Evolutionary conservation across 192 early-diverging fungal genomes (phyloP).

Genomic region (Cetraspora pellucida): DNA sequence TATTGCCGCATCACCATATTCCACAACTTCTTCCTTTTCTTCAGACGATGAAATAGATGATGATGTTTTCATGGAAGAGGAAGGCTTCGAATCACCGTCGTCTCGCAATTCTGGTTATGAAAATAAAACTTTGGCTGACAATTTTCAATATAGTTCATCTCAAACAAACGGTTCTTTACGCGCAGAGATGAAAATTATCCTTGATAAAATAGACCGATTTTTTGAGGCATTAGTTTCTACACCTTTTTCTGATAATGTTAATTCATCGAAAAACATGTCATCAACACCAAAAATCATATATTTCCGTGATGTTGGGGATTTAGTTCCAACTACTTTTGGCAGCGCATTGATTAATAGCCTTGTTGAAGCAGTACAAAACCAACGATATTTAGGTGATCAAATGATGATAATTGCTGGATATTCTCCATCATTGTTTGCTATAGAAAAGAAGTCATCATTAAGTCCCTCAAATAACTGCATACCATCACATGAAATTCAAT

Average conservation of each 20-base stretch:
- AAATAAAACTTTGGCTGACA: slow-evolving; percentile 23
- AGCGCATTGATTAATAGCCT: slow-evolving; percentile 43
- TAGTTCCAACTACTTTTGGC: slow-evolving; percentile 46
- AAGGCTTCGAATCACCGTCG: slow-evolving; percentile 34
- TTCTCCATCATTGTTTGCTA: slow-evolving; percentile 41
- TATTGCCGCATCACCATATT: slow-evolving; percentile 34
- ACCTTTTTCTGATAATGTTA: background rate
- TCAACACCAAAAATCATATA: slow-evolving; percentile 49
- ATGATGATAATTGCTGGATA: slow-evolving; percentile 54
- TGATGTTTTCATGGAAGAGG: slow-evolving; percentile 50
- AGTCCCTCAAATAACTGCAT: background rate
- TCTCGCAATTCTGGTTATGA: slow-evolving; percentile 35
- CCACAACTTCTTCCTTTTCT: slow-evolving; percentile 30
- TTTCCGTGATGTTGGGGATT: slow-evolving; percentile 51
- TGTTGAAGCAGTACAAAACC: slow-evolving; percentile 47
- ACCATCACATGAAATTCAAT: slow-evolving; percentile 24
- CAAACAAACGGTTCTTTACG: slow-evolving; percentile 18
- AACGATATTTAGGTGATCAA: slow-evolving; percentile 45
- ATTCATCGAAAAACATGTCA: background rate
- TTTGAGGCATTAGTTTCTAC: slow-evolving; percentile 45
- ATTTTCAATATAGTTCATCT: slow-evolving; percentile 36
- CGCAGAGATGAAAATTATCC: slow-evolving; percentile 27
- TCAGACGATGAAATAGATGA: slow-evolving; percentile 44
- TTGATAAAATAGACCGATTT: slow-evolving; percentile 42
- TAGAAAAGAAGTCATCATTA: slow-evolving; percentile 11